Conservation (phyloP, 1,284 basidiomycete species). For the Microbotryum saponariae region DNA sequence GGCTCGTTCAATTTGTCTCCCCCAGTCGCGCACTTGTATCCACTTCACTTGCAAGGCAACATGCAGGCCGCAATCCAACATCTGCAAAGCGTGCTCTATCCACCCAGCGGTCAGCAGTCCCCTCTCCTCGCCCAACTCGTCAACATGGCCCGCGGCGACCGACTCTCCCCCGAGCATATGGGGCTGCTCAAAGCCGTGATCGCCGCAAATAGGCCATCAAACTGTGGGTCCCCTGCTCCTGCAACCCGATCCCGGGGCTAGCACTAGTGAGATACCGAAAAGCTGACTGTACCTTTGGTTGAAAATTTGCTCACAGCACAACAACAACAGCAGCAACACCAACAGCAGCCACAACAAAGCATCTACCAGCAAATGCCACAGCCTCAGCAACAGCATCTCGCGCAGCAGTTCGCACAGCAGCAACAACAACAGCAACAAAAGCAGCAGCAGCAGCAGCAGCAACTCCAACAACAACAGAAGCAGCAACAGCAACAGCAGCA, state of each 20-base stretch:
- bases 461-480: not conserved
- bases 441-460: not conserved
- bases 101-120: slow-evolving; percentile 14
- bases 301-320: not conserved
- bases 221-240: not conserved
- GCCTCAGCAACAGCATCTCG: not conserved
- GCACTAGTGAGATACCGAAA: too few relatives aligned
- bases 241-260: not conserved
- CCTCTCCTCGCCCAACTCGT: slow-evolving; percentile 27
- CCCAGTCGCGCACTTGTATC: slow-evolving; percentile 26
- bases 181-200: slow-evolving; percentile 22
- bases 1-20: not conserved
- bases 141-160: slow-evolving; percentile 21
- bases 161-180: slow-evolving; percentile 29
- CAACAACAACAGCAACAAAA: slow-evolving; percentile 1
- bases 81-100: slow-evolving; percentile 28
- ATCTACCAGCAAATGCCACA: slow-evolving; percentile 3
- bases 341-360: not conserved
- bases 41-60: slow-evolving; percentile 19
- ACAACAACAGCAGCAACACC: slow-evolving; percentile 6
- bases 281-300: too few relatives aligned
- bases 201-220: not conserved
- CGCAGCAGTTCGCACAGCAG: slow-evolving; percentile 1
- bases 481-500: slow-evolving; percentile 8
- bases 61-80: slow-evolving; percentile 22